Evolutionary conservation across 2,329 filamentous ascomycete genomes (phyloP).

Genomic region (Hortaea werneckii): DNA sequence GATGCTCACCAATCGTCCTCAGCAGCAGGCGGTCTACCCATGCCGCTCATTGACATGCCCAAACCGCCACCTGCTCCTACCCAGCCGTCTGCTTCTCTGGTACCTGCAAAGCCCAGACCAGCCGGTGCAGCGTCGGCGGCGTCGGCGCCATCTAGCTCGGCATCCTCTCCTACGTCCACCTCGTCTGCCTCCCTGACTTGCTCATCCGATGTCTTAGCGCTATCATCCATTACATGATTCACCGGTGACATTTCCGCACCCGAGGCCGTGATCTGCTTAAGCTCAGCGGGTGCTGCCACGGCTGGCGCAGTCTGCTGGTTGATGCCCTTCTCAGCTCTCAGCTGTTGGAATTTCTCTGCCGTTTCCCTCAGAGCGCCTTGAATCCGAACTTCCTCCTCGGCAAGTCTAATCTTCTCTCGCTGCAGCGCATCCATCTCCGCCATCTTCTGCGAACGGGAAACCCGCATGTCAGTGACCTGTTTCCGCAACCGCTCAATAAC

Average conservation of each 20-base stretch:
- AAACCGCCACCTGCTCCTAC: background rate
- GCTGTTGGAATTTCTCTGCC: conserved; percentile 57
- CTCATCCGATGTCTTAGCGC: background rate
- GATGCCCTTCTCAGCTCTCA: conserved; percentile 41
- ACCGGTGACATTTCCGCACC: too few relatives aligned
- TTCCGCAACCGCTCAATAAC: conserved; percentile 55
- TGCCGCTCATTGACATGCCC: background rate
- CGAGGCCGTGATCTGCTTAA: background rate
- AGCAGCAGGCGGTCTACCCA: background rate
- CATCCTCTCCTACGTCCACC: background rate
- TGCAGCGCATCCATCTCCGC: conserved; percentile 56
- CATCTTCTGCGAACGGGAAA: conserved; percentile 46
- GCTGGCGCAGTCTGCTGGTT: background rate
- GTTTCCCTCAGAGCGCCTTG: conserved; percentile 73
- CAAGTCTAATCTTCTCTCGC: conserved; percentile 58
- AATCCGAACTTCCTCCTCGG: conserved; percentile 63
- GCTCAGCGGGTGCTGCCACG: background rate
- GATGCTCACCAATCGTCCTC: background rate
- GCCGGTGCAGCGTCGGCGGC: background rate
- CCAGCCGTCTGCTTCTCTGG: background rate
- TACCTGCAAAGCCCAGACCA: background rate
- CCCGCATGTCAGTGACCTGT: conserved; percentile 53
- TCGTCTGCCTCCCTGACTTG: background rate
- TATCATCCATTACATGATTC: too few relatives aligned
- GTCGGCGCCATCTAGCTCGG: background rate